Evolutionary conservation across 176 grass and related monocot genomes (phyloP), one percentile per base, ranked within the genome.

Genomic region (Avena sativa): DNA sequence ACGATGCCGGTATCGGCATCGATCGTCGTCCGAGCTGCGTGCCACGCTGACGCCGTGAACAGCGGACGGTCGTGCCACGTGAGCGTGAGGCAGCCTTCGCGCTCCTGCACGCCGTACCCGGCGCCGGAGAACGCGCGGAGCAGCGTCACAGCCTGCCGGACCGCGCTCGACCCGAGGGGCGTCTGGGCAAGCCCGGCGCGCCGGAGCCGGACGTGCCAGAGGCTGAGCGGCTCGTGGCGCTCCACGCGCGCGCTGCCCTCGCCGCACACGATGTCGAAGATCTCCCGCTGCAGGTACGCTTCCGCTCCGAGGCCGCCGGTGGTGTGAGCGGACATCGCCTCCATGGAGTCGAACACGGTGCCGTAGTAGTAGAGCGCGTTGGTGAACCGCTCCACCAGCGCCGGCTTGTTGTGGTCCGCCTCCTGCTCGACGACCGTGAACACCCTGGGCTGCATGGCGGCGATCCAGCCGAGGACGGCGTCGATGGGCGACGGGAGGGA

Each of bases 311-410:
- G 40, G 15, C 30, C 49, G 8, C 14, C 5, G 21, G 3, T 56
- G 47, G 32, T 55, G 28, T 15, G 5, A 51, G 19, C 3, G 4
- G 13, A 5, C 13, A 9, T 3, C 3, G 44, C 95, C 15, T 89
- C 90, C 21, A 97, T 26, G 17, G 92, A 97, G 75, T 97, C 95
- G 67, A 97, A 92, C 90, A 97, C 75, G 19, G 88, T 75, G 3
- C 82, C 87, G 44, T 95, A 97, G 87, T 94, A 92, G 85, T 90
- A 94, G 4, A 97, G 76, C 1, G 95, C 91, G 38, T 97, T 90
- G 1, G 87, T 93, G 87, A 98, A 98, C 82, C 93, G 78, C 80
- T 93, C 86, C 17, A 92, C 25, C 19, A 98, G 86, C 19, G 34
- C 2, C 0, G 87, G 47, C 25, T 66, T 92, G 73, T 93, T 98